Evolutionary conservation across 495 filamentous ascomycete species (phyloP), one percentile per base, ranked within the genome.

Genomic region (Pseudevernia furfuracea): DNA sequence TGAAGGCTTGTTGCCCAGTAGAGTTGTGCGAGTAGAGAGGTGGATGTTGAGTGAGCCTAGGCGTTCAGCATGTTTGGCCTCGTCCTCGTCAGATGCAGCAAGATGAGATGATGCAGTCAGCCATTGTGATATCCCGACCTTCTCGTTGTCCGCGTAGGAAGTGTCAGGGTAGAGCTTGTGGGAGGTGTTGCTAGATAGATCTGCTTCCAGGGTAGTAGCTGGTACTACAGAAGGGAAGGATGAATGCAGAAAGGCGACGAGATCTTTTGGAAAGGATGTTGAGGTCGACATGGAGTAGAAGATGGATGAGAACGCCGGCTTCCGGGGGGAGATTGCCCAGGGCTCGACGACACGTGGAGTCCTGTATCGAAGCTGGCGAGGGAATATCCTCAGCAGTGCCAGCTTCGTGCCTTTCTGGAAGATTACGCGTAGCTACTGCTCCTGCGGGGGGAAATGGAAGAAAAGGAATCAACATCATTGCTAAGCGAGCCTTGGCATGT

Each of bases 1-100:
- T 61, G 89, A 94, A 56, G 92, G 89, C 79, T 96, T 97, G 74
- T 84, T 83, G 66, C 93, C 93, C 19, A 97, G 85, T 56, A 96
- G 78, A 21, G 93, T 97, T 62, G 92, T 94, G 65, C 91, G 90
- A 61, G 87, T 89, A 36, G 90, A 86, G 52, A 98, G 86, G 76
- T 96, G 90, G 60, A 83, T 80, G 77, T 97, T 96, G 63, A 98
- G 81, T 41, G 85, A 81, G 53, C 83, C 80, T 59, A 97, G 82
- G 61, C 75, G 72, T 72, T 77, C 70, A 68, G 74, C 74, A 12
- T 74, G 62, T 72, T 87, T 83, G 34, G 88, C 81, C 52, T 82
- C 77, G 69, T 88, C 85, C 60, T 78, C 77, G 38, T 80, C 69
- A 28, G 81, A 73, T 46, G 82, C 74, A 71, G 84, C 86, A 69